Evolutionary conservation across 2,329 filamentous ascomycete genomes (phyloP).

Genomic region (Aureobasidium pullulans): DNA sequence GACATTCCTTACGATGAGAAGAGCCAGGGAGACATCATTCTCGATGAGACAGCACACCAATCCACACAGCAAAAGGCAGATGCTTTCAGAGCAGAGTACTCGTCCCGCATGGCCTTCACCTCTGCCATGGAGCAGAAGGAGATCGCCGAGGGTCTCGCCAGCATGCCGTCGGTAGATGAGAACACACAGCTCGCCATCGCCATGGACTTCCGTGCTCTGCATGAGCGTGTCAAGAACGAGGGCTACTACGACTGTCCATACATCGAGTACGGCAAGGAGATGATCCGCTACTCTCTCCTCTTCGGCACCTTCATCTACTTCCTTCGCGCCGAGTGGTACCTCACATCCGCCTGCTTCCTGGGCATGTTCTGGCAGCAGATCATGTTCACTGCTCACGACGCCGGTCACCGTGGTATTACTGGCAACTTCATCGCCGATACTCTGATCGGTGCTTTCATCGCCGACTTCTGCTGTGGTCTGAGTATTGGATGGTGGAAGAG

Average conservation of each 20-base stretch:
- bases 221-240: constrained; percentile 46
- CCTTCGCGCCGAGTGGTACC: constrained; percentile 48
- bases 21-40: constrained; percentile 1
- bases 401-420: constrained; percentile 57
- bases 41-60: constrained; percentile 7
- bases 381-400: constrained; percentile 62
- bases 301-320: constrained; percentile 43
- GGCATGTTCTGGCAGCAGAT: constrained; percentile 62
- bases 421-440: constrained; percentile 52
- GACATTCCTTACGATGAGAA: background rate
- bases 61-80: constrained; percentile 1
- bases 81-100: background rate
- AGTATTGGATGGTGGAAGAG: constrained; percentile 65
- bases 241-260: constrained; percentile 55
- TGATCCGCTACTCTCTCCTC: constrained; percentile 45
- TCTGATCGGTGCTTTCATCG: constrained; percentile 55
- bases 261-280: constrained; percentile 53
- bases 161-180: constrained; percentile 47
- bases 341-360: constrained; percentile 51
- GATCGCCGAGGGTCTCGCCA: constrained; percentile 29
- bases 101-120: constrained; percentile 26
- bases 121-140: constrained; percentile 30
- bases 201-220: constrained; percentile 48
- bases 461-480: constrained; percentile 58
- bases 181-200: constrained; percentile 49